Evolutionary conservation across 2,329 filamentous ascomycete genomes (phyloP), one percentile per base, ranked within the genome.

Genomic region (Ophiostoma piceae): DNA sequence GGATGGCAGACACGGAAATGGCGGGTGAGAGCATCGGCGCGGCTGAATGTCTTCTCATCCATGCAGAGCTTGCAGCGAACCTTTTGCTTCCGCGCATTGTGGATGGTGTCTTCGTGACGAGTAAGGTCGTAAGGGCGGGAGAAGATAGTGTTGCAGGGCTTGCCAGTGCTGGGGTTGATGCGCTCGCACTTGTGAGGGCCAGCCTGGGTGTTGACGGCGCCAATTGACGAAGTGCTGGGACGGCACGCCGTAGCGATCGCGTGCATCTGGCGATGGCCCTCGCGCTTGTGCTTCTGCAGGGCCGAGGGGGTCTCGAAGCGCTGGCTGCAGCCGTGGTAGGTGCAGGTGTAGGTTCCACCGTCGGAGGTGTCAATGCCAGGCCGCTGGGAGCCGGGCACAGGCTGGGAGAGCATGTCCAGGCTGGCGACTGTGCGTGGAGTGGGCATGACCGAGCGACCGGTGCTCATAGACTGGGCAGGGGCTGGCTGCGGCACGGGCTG

Each of bases 41-140:
- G 88, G 75, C 93, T 97, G 77, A 99, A 99, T 0, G 92, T 96
- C 85, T 98, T 98, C 77, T 98, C 94, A 76, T 98, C 94, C 1
- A 92, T 93, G 80, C 95, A 99, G 66, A 97, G 82, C 73, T 94
- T 89, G 79, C 95, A 99, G 64, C 92, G 89, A 8, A 97, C 93
- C 82, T 98, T 98, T 79, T 94, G 89, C 84, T 97, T 97, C 75
- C 92, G 88, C 0, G 89, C 90, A 75, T 97, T 97, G 84, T 98
- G 95, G 73, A 98, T 98, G 0, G 95, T 98, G 74, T 97, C 94
- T 79, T 99, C 95, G 77, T 99, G 95, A 29, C 95, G 86, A 0
- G 95, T 99, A 68, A 99, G 84, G 79, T 99, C 95, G 83, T 99
- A 99, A 1, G 95, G 95, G 26, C 95, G 85, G 0, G 94, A 97